phyloP scores from a whole-genome alignment of 164 flowering plant genomes.

The Malania oleifera region DNA sequence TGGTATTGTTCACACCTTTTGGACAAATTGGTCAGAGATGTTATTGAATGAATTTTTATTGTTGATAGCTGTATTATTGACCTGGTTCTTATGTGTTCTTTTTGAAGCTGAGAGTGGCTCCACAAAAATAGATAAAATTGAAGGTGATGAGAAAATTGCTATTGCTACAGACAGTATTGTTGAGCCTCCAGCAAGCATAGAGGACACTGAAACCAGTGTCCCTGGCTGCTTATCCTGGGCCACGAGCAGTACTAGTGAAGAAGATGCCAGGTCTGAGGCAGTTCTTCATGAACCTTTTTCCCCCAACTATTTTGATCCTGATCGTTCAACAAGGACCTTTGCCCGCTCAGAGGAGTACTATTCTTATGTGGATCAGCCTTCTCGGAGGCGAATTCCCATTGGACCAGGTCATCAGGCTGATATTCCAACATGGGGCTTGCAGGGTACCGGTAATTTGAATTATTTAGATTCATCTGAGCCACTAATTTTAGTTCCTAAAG shows the following conservation, averaged over 20 bases:
- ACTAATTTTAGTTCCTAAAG: background rate
- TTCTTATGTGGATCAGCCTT: constrained; percentile 21
- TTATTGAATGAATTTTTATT: too few relatives aligned
- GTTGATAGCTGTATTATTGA: too few relatives aligned
- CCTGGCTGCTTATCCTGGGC: constrained; percentile 17
- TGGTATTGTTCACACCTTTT: too few relatives aligned
- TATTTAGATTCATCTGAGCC: constrained; percentile 5
- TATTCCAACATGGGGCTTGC: constrained; percentile 34
- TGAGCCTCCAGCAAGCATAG: too few relatives aligned
- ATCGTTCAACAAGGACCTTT: constrained; percentile 6
- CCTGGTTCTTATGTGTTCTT: too few relatives aligned
- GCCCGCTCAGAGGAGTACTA: constrained; percentile 24
- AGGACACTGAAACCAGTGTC: constrained; percentile 19
- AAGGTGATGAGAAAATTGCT: too few relatives aligned
- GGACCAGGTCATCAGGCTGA: constrained; percentile 46
- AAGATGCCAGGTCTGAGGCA: constrained; percentile 19
- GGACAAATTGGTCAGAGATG: too few relatives aligned
- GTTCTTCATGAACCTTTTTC: constrained; percentile 11
- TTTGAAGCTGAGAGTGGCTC: too few relatives aligned
- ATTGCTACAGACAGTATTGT: too few relatives aligned
- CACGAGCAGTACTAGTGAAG: constrained; percentile 16
- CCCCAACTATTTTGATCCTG: constrained; percentile 18
- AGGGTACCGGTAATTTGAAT: constrained; percentile 3
- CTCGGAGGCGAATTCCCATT: constrained; percentile 32
- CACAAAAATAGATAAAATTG: too few relatives aligned